phyloP scores from a whole-genome alignment of 805 yeast genomes.

The Kockiozyma suomiensis region DNA sequence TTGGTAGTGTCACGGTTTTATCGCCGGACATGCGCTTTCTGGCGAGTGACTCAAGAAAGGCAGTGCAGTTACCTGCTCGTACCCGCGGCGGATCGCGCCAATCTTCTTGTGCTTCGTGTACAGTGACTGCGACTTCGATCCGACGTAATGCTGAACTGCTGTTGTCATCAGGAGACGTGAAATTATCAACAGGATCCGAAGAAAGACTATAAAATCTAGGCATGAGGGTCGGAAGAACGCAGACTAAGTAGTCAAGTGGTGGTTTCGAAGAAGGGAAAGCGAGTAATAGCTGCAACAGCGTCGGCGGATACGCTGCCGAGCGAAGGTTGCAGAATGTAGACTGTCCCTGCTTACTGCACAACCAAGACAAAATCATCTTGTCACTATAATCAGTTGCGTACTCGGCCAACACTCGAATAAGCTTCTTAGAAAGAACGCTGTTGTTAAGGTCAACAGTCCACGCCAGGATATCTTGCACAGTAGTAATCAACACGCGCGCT shows the following conservation, averaged over 20 bases:
- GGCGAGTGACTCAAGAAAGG: constrained; percentile 34
- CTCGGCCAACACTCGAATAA: constrained; percentile 35
- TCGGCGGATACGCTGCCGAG: constrained; percentile 31
- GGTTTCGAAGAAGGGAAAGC: constrained; percentile 70
- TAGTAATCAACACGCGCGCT: constrained; percentile 28
- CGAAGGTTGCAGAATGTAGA: constrained; percentile 34
- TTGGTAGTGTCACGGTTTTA: constrained; percentile 26
- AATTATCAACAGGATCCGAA: constrained; percentile 48
- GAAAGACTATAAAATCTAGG: constrained; percentile 80
- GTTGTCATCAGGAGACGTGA: constrained; percentile 38
- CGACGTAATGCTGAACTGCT: constrained; percentile 5
- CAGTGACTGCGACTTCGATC: constrained; percentile 38
- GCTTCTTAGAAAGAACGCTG: constrained; percentile 33
- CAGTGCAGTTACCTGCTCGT: constrained; percentile 36
- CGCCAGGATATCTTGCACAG: constrained; percentile 34
- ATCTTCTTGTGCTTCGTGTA: constrained; percentile 34
- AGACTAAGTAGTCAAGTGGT: constrained; percentile 66
- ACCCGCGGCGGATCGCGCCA: constrained; percentile 27
- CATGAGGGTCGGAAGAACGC: constrained; percentile 68
- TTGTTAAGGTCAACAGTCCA: constrained; percentile 38
- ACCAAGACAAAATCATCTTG: constrained; percentile 31
- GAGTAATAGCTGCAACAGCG: constrained; percentile 68
- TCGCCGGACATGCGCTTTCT: constrained; percentile 14
- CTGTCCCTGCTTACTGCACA: constrained; percentile 35
- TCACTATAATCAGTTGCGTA: constrained; percentile 30